phyloP scores from a whole-genome alignment of 306 rosid genomes.

The Casuarina glauca region DNA sequence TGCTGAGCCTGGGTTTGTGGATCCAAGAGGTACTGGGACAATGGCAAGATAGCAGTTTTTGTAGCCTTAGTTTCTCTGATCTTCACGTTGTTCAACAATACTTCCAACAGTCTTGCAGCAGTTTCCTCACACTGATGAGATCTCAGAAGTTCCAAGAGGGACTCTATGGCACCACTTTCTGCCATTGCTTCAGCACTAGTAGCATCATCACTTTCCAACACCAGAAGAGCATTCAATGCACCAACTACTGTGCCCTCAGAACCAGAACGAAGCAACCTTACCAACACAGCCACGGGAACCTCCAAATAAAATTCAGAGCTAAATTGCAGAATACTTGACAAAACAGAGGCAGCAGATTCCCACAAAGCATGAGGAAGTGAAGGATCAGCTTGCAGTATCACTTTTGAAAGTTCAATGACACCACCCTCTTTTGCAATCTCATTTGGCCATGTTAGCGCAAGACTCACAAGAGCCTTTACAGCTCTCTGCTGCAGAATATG shows the following conservation, averaged over 20 bases:
- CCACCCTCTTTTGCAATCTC: slow-evolving; percentile 99
- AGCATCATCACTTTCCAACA: slow-evolving; percentile 93
- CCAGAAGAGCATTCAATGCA: slow-evolving; percentile 95
- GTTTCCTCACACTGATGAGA: slow-evolving; percentile 94
- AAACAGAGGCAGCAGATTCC: slow-evolving; percentile 97
- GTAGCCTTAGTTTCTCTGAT: slow-evolving; percentile 92
- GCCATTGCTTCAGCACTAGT: slow-evolving; percentile 98
- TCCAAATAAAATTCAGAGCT: slow-evolving; percentile 97
- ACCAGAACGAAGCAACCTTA: slow-evolving; percentile 92
- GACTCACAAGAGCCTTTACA: slow-evolving; percentile 91
- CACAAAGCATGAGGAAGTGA: slow-evolving; percentile 94
- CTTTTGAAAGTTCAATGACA: slow-evolving; percentile 85
- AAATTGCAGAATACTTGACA: slow-evolving; percentile 90
- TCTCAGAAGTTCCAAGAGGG: slow-evolving; percentile 92
- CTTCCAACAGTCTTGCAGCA: slow-evolving; percentile 95
- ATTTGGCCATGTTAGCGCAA: slow-evolving; percentile 93
- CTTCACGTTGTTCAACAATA: slow-evolving; percentile 87
- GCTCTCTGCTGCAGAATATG: slow-evolving; percentile 97
- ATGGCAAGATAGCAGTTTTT: slow-evolving; percentile 81
- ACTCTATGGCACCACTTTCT: slow-evolving; percentile 99
- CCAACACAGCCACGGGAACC: slow-evolving; percentile 97
- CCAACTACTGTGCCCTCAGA: slow-evolving; percentile 80
- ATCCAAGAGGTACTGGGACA: slow-evolving; percentile 97
- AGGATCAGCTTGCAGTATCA: slow-evolving; percentile 91
- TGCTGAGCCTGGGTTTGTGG: slow-evolving; percentile 99